Conservation (phyloP, 2,329 filamentous ascomycete genomes). For the Basipetospora chlamydospora region DNA sequence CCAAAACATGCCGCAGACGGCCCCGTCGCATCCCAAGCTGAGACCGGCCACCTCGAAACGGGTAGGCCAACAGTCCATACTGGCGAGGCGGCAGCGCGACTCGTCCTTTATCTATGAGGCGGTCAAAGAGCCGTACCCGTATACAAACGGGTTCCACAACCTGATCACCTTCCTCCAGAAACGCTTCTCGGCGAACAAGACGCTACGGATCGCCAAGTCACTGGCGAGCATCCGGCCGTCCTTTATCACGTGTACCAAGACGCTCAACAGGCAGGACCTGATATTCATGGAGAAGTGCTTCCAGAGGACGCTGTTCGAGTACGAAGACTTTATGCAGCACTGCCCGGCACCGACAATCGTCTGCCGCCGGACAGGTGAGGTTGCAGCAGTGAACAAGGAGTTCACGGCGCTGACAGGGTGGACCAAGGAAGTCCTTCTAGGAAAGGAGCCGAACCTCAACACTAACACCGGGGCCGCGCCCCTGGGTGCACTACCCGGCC, state of each 20-base stretch:
- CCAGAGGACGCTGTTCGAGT: constrained; percentile 82
- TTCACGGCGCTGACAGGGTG: constrained; percentile 93
- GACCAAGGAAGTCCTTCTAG: constrained; percentile 78
- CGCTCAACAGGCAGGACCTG: constrained; percentile 75
- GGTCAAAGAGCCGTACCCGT: constrained; percentile 83
- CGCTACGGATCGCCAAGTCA: constrained; percentile 70
- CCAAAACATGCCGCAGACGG: constrained; percentile 13
- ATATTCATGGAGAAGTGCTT: constrained; percentile 98
- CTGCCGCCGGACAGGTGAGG: constrained; percentile 79
- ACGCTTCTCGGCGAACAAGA: constrained; percentile 64
- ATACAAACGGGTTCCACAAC: constrained; percentile 79
- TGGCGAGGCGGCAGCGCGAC: constrained; percentile 51
- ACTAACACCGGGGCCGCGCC: constrained; percentile 53
- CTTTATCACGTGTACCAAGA: constrained; percentile 81
- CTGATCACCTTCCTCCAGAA: constrained; percentile 67
- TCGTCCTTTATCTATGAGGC: constrained; percentile 77
- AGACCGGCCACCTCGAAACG: constrained; percentile 27
- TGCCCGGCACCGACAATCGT: constrained; percentile 85
- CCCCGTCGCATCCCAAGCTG: constrained; percentile 24
- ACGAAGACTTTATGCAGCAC: constrained; percentile 81
- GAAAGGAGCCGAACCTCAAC: constrained; percentile 77
- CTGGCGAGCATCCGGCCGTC: constrained; percentile 82
- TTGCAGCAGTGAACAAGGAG: constrained; percentile 92
- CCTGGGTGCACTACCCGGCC: constrained; percentile 16
- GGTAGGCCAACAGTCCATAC: constrained; percentile 30